Conservation (phyloP, 2,329 filamentous ascomycete species). For the Diaporthe sp. region DNA sequence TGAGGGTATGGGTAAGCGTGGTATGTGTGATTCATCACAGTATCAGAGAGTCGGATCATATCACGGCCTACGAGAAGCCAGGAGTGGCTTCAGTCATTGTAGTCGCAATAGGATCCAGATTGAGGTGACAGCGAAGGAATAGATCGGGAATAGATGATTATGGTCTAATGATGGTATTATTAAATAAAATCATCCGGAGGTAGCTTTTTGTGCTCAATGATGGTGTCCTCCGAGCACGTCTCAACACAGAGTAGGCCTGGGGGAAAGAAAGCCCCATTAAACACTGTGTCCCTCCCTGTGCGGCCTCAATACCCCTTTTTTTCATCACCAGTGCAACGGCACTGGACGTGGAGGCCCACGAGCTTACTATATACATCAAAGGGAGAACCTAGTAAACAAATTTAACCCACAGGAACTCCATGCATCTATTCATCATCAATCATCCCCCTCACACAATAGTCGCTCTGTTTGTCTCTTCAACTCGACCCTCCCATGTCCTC, state of each 20-base stretch:
- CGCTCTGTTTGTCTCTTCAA: not conserved
- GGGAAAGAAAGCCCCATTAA: no score
- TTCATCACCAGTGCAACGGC: not conserved
- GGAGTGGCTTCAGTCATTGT: not conserved
- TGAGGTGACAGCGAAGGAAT: not conserved
- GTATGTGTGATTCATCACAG: not conserved
- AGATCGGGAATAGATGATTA: no score
- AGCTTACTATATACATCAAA: constrained; percentile 18
- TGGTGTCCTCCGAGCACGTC: not conserved
- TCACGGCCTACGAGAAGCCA: not conserved
- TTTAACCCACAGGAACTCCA: constrained; percentile 7
- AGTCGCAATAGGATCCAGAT: not conserved
- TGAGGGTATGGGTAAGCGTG: not conserved
- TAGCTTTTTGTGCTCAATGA: constrained; percentile 16
- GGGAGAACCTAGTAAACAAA: not conserved
- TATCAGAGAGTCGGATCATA: not conserved
- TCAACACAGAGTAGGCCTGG: not conserved
- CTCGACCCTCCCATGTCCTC: constrained; percentile 53
- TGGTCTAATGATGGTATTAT: constrained; percentile 16
- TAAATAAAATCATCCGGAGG: not conserved
- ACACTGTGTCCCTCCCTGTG: not conserved
- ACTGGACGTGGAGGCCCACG: not conserved
- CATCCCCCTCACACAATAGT: not conserved
- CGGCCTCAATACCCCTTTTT: not conserved
- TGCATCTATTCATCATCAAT: constrained; percentile 21